A percentile compares a stretch with the other conserved stretches of the same genome.
Evolutionary conservation across 1,284 basidiomycete species (phyloP).

Genomic region (Rhodofomes roseus): DNA sequence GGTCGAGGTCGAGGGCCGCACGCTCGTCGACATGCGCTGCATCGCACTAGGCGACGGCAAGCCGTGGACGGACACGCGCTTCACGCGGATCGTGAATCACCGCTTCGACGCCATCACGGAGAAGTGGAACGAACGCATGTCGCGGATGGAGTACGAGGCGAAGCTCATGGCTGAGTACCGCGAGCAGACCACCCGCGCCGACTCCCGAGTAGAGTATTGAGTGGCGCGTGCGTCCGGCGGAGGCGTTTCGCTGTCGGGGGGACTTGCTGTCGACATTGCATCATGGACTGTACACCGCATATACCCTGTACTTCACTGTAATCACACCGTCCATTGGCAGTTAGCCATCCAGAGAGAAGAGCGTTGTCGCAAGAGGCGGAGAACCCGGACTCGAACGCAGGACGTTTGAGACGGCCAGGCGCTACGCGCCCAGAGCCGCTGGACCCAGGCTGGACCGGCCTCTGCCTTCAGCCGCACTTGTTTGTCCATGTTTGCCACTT

Average conservation of each 20-base stretch:
- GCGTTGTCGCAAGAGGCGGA: no score
- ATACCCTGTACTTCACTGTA: background rate
- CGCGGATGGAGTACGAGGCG: background rate
- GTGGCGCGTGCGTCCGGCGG: background rate
- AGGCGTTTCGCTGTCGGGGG: background rate
- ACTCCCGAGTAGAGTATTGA: background rate
- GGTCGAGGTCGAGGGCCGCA: background rate
- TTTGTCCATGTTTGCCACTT: constrained; percentile 20
- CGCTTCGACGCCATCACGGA: background rate
- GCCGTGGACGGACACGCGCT: background rate
- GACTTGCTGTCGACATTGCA: background rate
- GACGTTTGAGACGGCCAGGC: background rate
- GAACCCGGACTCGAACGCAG: no score
- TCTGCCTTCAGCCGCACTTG: no score
- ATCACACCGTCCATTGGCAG: background rate
- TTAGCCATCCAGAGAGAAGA: no score
- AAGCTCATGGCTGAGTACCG: background rate
- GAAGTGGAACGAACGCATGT: background rate
- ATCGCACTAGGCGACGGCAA: background rate
- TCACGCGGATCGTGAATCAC: background rate
- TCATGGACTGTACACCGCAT: background rate
- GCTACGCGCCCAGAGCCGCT: no score
- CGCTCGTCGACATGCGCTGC: background rate
- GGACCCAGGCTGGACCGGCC: background rate
- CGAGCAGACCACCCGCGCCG: background rate